These are phyloP conservation scores for Citrus hindsii DNA, from an alignment of 345 rosid genomes.

Conservation along the genomic window DNA sequence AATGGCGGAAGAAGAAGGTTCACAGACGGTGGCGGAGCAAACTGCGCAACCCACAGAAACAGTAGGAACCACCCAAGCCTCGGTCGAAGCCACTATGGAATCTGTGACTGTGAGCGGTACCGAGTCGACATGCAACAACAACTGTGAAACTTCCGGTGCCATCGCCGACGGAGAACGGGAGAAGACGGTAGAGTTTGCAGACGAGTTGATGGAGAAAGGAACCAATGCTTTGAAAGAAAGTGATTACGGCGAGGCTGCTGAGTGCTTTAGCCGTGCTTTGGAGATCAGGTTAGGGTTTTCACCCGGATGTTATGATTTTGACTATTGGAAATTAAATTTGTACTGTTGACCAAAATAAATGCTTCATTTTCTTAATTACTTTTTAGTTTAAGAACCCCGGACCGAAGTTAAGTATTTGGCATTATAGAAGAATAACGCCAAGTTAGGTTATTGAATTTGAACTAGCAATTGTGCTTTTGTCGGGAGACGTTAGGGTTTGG, in stretches of 20 bases:
- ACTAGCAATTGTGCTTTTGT: neutral
- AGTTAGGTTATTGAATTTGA: neutral
- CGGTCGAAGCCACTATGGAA: constrained; percentile 45
- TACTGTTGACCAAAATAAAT: neutral
- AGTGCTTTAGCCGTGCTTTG: constrained; percentile 90
- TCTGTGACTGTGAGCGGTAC: constrained; percentile 45
- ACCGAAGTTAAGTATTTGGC: neutral
- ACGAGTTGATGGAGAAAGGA: constrained; percentile 65
- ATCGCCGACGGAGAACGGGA: constrained; percentile 40
- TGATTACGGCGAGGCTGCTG: constrained; percentile 74
- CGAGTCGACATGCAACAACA: constrained; percentile 62
- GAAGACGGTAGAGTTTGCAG: constrained; percentile 60
- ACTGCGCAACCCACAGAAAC: constrained; percentile 7
- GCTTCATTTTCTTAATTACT: neutral
- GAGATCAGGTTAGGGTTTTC: constrained; percentile 65
- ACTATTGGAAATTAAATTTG: neutral
- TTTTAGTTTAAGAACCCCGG: neutral
- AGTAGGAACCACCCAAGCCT: constrained; percentile 29
- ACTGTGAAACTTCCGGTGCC: constrained; percentile 42
- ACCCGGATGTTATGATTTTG: neutral
- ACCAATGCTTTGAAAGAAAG: constrained; percentile 49
- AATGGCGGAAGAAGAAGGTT: constrained; percentile 47
- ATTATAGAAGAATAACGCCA: neutral
- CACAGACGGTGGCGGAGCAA: constrained; percentile 21
- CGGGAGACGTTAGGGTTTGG: constrained; percentile 1